Evolutionary conservation across 352 stramenopile species (phyloP).

Genomic region (Phytophthora crassamura): DNA sequence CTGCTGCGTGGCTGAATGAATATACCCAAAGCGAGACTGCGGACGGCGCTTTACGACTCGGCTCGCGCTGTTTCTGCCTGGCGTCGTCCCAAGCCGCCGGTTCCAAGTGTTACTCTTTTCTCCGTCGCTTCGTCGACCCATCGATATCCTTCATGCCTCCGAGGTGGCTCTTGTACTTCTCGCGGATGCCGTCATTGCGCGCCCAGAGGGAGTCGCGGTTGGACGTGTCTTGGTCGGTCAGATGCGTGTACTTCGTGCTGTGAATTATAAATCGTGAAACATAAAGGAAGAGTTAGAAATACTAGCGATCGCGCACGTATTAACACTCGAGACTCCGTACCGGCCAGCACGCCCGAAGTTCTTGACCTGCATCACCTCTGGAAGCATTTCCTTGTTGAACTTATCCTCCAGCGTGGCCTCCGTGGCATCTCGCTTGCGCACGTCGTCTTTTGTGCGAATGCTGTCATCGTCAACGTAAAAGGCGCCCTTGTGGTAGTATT

Average conservation of each 20-base stretch:
- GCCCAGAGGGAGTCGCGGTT: slow-evolving; percentile 81
- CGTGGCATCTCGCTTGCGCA: slow-evolving; percentile 91
- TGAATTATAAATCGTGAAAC: slow-evolving; percentile 26
- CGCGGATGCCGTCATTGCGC: slow-evolving; percentile 80
- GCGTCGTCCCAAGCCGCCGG: slow-evolving; percentile 38
- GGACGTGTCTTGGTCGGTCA: slow-evolving; percentile 97
- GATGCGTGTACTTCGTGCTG: slow-evolving; percentile 98
- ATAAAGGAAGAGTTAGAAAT: slow-evolving; percentile 22
- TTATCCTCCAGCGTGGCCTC: slow-evolving; percentile 94
- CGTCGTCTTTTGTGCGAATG: slow-evolving; percentile 87
- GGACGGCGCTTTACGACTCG: slow-evolving; percentile 46
- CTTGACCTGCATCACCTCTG: slow-evolving; percentile 97
- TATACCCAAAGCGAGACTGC: slow-evolving; percentile 49
- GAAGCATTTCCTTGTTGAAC: slow-evolving; percentile 94
- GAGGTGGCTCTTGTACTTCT: slow-evolving; percentile 81
- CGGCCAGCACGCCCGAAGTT: slow-evolving; percentile 97
- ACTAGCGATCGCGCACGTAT: slow-evolving; percentile 4
- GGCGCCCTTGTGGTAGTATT: slow-evolving; percentile 98
- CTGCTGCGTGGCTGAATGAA: slow-evolving; percentile 47
- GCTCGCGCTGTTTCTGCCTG: slow-evolving; percentile 46
- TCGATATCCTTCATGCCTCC: slow-evolving; percentile 80
- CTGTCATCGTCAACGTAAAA: slow-evolving; percentile 98
- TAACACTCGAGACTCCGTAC: slow-evolving; percentile 44
- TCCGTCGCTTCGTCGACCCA: slow-evolving; percentile 55
- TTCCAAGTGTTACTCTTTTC: slow-evolving; percentile 68